Evolutionary conservation across 228 moss, liverwort and hornwort genomes (phyloP), one percentile per base, ranked within the genome.

Genomic region (Sphagnum fallax): DNA sequence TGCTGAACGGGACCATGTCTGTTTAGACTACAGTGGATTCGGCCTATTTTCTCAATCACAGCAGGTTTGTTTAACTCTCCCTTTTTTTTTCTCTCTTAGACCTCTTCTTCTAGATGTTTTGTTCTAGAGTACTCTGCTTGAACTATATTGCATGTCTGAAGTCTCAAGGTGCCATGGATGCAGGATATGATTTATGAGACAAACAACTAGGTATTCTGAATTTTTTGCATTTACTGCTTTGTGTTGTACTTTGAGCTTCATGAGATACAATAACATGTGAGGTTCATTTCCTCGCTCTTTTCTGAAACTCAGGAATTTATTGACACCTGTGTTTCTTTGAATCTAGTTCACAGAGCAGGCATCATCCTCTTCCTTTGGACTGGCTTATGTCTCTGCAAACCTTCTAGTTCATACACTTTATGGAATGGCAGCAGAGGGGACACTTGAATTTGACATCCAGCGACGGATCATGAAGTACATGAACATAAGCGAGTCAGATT

Each of bases 331-430:
- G 32, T 32, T 32, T 32, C 32, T 32, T 32, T 32, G 32, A 32
- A 32, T 32, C 32, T 32, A 32, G 32, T 32, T 32, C 32, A 32
- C 32, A 32, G 32, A 84, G 70, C 80, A 78, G 67, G 91, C 88
- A 53, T 77, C 84, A 52, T 32, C 32, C 32, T 83, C 97, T 7
- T 88, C 89, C 18, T 97, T 97, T 65, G 90, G 90, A 52, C 64
- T 97, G 87, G 97, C 97, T 8, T 97, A 97, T 75, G 80, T 97
- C 70, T 93, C 97, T n/a, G 92, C 97, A 14, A 91, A 93, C 79
- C 87, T 97, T 58, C 81, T 90, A 48, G 91, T 93, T 12, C 97
- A 97, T 78, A 93, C 97, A 14, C 80, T 91, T 6, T 93, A 97
- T 69, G 97, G 97, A 65, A 84, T 88, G 68, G 91, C 93, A 32